phyloP scores from a whole-genome alignment of 495 filamentous ascomycete genomes.

The Halenospora varia region DNA sequence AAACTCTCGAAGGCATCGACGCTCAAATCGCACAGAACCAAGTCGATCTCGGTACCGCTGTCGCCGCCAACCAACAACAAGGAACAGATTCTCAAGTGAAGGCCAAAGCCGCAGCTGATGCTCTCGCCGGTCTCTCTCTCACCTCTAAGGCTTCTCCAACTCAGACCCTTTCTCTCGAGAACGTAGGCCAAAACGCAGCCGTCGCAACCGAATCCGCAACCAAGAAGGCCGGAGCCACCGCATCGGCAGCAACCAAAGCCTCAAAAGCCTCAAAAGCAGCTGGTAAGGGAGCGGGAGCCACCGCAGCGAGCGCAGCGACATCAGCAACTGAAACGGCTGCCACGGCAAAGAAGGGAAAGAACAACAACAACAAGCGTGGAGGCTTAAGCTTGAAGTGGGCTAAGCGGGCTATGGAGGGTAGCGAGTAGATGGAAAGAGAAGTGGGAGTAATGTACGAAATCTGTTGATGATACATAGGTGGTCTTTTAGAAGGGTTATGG shows the following conservation, averaged over 20 bases:
- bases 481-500: too few relatives aligned
- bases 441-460: too few relatives aligned
- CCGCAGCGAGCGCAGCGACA: neutral
- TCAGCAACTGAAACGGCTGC: neutral
- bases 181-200: constrained; percentile 11
- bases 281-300: constrained; percentile 6
- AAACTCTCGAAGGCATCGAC: constrained; percentile 28
- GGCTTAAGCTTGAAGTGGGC: constrained; percentile 6
- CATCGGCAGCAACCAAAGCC: neutral
- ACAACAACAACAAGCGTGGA: constrained; percentile 2
- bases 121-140: constrained; percentile 6
- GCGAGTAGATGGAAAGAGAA: neutral
- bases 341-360: neutral
- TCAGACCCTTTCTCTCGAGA: constrained; percentile 5
- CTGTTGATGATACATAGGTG: too few relatives aligned
- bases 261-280: constrained; percentile 5
- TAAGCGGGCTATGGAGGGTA: neutral
- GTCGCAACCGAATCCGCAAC: neutral
- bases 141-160: neutral
- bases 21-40: constrained; percentile 30
- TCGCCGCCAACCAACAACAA: constrained; percentile 32
- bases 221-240: neutral
- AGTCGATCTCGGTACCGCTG: constrained; percentile 31
- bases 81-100: constrained; percentile 16
- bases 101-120: too few relatives aligned